A percentile compares a stretch with the other conserved stretches of the same genome.
Evolutionary conservation across 805 yeast genomes (phyloP).

Genomic region (Monosporozyma yasuniensis): DNA sequence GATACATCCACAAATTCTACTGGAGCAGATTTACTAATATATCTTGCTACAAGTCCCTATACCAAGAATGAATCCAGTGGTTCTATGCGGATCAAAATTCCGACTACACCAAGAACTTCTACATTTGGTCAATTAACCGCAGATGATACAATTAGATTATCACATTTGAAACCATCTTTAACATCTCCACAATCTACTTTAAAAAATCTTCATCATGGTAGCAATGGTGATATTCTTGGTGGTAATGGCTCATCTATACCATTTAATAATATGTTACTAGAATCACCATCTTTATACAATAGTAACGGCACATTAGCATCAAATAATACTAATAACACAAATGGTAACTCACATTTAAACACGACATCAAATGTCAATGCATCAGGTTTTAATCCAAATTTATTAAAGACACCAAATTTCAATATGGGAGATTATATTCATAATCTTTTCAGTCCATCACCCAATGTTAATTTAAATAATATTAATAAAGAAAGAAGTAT

Average conservation of each 20-base stretch:
- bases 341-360: neutral
- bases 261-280: conserved; percentile 18
- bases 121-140: conserved; percentile 4
- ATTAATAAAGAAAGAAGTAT: neutral
- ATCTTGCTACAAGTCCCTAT: conserved; percentile 31
- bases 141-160: conserved; percentile 20
- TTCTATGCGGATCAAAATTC: conserved; percentile 9
- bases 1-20: conserved; percentile 1
- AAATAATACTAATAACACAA: neutral
- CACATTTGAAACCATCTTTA: conserved; percentile 23
- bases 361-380: neutral
- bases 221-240: neutral
- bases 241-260: conserved; percentile 1
- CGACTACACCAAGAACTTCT: conserved; percentile 22
- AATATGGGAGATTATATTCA: conserved; percentile 33
- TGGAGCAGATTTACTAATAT: conserved; percentile 31
- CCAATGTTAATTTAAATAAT: conserved; percentile 15
- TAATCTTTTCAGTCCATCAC: conserved; percentile 30
- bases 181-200: conserved; percentile 28
- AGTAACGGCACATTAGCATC: conserved; percentile 9
- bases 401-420: conserved; percentile 27
- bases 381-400: conserved; percentile 3
- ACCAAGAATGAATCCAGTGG: conserved; percentile 5
- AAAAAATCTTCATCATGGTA: conserved; percentile 7
- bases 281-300: conserved; percentile 21